These are phyloP conservation scores for Rhizophagus clarus DNA, from an alignment of 192 early-diverging fungal species.

Conservation along the genomic window DNA sequence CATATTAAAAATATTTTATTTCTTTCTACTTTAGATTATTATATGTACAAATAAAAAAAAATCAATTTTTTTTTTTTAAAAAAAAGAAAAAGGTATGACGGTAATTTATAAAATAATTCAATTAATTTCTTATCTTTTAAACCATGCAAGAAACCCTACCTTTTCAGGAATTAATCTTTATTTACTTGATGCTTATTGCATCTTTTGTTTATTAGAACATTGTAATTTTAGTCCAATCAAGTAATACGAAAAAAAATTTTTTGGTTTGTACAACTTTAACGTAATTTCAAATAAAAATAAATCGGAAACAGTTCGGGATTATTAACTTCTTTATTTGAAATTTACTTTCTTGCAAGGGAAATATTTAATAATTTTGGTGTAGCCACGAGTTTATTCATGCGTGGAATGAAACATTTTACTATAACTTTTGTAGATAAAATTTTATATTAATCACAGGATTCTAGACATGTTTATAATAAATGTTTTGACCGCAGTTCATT, in stretches of 20 bases:
- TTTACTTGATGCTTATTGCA: background rate
- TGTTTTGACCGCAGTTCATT: background rate
- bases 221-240: background rate
- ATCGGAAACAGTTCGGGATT: background rate
- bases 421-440: background rate
- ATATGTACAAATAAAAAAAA: too few species aligned
- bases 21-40: too few species aligned
- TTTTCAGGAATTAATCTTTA: background rate
- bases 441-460: background rate
- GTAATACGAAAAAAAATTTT: background rate
- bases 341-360: background rate
- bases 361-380: background rate
- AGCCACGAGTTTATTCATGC: background rate
- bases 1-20: constrained; percentile 10
- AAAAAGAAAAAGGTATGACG: too few species aligned
- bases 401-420: background rate
- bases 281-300: background rate
- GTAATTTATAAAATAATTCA: too few species aligned
- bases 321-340: background rate
- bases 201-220: background rate
- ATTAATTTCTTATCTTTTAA: background rate
- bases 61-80: background rate
- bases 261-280: background rate
- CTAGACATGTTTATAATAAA: background rate
- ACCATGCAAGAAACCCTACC: background rate